Evolutionary conservation across 2,329 filamentous ascomycete species (phyloP).

Genomic region (Monosporascus sp.): DNA sequence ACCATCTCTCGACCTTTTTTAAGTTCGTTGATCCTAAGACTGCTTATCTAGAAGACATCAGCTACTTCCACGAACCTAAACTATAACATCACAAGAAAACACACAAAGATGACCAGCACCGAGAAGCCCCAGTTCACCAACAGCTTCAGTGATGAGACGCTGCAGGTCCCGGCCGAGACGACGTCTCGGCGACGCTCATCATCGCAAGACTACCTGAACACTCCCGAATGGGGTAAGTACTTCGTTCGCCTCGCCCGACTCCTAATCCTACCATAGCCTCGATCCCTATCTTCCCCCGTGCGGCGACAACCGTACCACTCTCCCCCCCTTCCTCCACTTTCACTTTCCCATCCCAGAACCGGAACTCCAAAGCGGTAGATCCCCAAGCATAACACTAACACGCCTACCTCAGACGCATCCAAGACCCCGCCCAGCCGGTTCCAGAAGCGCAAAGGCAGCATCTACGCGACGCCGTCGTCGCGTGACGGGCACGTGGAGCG

Average conservation of each 20-base stretch:
- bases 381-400: neutral
- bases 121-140: conserved; percentile 21
- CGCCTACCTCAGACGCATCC: conserved; percentile 46
- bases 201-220: conserved; percentile 25
- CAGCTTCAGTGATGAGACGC: conserved; percentile 23
- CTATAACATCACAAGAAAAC: neutral
- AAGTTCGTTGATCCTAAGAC: too few relatives aligned
- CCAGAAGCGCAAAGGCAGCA: conserved; percentile 64
- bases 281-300: neutral
- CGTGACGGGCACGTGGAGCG: conserved; percentile 60
- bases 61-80: neutral
- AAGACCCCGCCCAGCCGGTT: conserved; percentile 64
- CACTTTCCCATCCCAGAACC: neutral
- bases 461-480: conserved; percentile 60
- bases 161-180: conserved; percentile 6
- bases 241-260: neutral
- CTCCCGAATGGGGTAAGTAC: conserved; percentile 45
- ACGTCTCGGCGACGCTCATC: conserved; percentile 26
- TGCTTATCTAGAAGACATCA: too few relatives aligned
- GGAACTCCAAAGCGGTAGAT: conserved; percentile 2
- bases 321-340: neutral
- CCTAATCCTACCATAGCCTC: neutral
- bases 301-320: too few relatives aligned
- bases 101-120: conserved; percentile 11
- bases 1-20: too few relatives aligned